A percentile compares a stretch with the other conserved stretches of the same genome.
These are phyloP conservation scores for Boletus sp. DNA, from an alignment of 768 basidiomycete genomes.

Conservation along the genomic window DNA sequence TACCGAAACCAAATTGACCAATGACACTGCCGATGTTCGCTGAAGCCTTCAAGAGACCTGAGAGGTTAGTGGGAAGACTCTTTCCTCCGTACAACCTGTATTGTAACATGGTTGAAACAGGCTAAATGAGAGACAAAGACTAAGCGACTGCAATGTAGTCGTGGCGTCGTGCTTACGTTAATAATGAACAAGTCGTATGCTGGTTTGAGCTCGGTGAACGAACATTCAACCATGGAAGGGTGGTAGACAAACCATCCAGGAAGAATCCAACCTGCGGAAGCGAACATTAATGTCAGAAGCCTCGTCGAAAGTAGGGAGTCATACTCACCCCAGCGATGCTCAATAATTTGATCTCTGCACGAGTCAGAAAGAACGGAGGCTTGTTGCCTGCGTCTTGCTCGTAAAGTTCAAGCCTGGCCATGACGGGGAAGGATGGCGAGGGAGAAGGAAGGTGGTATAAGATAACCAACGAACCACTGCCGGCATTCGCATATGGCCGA, in stretches of 20 bases:
- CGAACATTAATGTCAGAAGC: neutral
- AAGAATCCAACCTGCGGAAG: conserved; percentile 59
- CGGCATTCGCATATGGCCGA: too few species aligned
- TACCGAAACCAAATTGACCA: conserved; percentile 63
- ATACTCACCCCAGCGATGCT: conserved; percentile 55
- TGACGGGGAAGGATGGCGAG: neutral
- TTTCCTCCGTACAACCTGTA: conserved; percentile 56
- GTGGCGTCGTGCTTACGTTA: conserved; percentile 41
- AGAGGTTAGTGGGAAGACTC: conserved; percentile 48
- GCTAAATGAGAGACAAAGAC: conserved; percentile 34
- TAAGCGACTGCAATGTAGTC: neutral
- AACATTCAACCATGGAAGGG: neutral
- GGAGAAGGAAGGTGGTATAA: neutral
- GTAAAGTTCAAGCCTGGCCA: conserved; percentile 26
- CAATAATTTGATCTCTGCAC: conserved; percentile 55
- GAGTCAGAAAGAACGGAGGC: conserved; percentile 40
- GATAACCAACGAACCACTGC: neutral
- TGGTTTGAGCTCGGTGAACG: conserved; percentile 23
- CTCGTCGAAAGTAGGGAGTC: neutral
- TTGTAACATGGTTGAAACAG: conserved; percentile 65
- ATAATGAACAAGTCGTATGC: conserved; percentile 73
- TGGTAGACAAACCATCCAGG: conserved; percentile 52
- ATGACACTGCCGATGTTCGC: conserved; percentile 74
- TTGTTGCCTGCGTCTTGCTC: conserved; percentile 28
- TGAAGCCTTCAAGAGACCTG: conserved; percentile 62